Base-by-base conservation (phyloP, 345 rosid species). In the Gossypium anomalum region DNA sequence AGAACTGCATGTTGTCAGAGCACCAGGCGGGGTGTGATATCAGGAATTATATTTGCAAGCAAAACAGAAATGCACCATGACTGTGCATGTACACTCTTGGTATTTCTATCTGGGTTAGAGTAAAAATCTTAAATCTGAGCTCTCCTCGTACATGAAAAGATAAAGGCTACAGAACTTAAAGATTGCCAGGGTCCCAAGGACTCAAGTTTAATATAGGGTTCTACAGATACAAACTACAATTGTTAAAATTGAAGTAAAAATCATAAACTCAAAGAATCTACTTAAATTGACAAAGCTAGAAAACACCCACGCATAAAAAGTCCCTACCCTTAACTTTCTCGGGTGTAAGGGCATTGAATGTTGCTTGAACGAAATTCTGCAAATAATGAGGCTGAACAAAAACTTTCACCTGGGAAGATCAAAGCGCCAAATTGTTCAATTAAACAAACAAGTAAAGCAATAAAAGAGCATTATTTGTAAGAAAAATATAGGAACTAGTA, bases 341-440 rank as follows among this genome's bases (percentile, higher is more conserved):
- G 2, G 87, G 70, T 2, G 90, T 76, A 58, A 95, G 89, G 59
- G 99, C 98, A 87, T 89, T 83, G 79, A 95, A 93, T 57, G 99
- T 91, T 55, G 97, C 76, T 72, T 95, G 97, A 47, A 95, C 98
- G 84, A 95, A 93, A 77, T 93, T 96, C 25, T 92, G 80, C 64
- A 93, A 78, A 82, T 93, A 96, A 87, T 92, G 83, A 51, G 97
- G 95, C 73, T 93, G 70, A 66, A 66, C 14, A 66, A 93, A 95
- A 71, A 93, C 99, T 81, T 93, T 95, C 86, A 95, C 99, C 99
- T 93, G 87, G 56, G 84, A 68, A 75, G 34, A 16, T 9, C 68
- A 59, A 56, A 44, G 16, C 67, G 69, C 48, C 22, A 34, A 8
- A 51, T 38, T 7, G 14, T 52, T 52, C 64, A 72, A 60, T 67